Conservation (phyloP, 352 stramenopile genomes). For the Phytophthora podocarpi region DNA sequence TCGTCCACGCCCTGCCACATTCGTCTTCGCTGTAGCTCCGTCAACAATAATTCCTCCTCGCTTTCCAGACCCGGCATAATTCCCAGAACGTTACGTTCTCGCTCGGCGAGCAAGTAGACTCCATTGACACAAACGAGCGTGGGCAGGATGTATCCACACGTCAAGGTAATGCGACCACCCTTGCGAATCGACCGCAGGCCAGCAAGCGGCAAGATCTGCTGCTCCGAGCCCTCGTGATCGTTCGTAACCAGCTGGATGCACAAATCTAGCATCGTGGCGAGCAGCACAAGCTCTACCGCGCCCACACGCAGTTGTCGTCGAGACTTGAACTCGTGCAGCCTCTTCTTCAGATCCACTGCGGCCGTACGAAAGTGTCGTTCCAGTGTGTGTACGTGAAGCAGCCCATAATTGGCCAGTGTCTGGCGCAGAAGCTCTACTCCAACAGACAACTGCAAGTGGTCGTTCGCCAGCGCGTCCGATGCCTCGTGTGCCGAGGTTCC, state of each 20-base stretch:
- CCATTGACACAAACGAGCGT: constrained; percentile 73
- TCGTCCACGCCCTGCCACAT: constrained; percentile 82
- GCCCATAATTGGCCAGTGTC: constrained; percentile 69
- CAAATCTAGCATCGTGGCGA: constrained; percentile 80
- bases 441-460: constrained; percentile 36
- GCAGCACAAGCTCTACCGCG: constrained; percentile 66
- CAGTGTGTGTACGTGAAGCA: constrained; percentile 67
- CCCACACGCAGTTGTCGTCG: constrained; percentile 60
- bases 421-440: constrained; percentile 64
- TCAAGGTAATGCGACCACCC: constrained; percentile 57
- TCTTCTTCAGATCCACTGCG: constrained; percentile 77
- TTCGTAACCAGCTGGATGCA: constrained; percentile 80
- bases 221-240: constrained; percentile 73
- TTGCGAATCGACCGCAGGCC: constrained; percentile 54
- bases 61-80: constrained; percentile 3
- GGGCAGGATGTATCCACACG: constrained; percentile 76
- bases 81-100: constrained; percentile 8
- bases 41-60: constrained; percentile 17
- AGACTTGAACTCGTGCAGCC: constrained; percentile 78
- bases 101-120: constrained; percentile 64
- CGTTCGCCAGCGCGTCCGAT: constrained; percentile 25
- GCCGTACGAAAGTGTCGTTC: constrained; percentile 56
- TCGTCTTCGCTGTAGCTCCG: constrained; percentile 26
- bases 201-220: constrained; percentile 62
- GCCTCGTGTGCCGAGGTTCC: constrained; percentile 13